These are phyloP conservation scores for Lasiosphaeria miniovina DNA, from an alignment of 495 filamentous ascomycete species.

Conservation along the genomic window DNA sequence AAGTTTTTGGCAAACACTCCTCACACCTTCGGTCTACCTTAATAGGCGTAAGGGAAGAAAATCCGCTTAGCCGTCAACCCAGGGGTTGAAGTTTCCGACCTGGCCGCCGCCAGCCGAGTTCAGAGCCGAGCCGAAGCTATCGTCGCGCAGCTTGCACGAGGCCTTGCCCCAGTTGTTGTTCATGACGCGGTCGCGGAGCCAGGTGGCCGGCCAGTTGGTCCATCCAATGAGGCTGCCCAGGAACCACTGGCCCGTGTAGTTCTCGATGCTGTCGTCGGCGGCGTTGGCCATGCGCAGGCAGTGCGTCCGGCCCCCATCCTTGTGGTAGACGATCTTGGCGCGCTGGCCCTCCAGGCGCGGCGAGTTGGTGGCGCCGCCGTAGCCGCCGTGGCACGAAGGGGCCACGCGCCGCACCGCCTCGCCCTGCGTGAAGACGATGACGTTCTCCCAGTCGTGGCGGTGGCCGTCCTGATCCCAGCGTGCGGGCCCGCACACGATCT, in stretches of 20 bases:
- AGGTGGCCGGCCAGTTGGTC: slow-evolving; percentile 27
- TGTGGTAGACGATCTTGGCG: slow-evolving; percentile 30
- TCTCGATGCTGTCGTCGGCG: slow-evolving; percentile 32
- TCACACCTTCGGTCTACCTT: not conserved
- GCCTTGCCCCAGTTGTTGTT: slow-evolving; percentile 28
- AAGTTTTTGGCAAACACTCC: not conserved
- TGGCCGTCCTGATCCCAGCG: slow-evolving; percentile 23
- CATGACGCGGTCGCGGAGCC: slow-evolving; percentile 26
- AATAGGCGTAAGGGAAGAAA: not conserved
- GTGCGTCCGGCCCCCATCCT: slow-evolving; percentile 30
- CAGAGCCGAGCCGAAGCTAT: not conserved
- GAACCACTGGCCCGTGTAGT: slow-evolving; percentile 31
- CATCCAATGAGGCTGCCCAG: slow-evolving; percentile 28
- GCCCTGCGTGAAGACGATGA: slow-evolving; percentile 30
- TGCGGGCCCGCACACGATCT: slow-evolving; percentile 15
- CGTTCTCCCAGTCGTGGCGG: slow-evolving; percentile 38
- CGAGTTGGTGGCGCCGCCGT: slow-evolving; percentile 13
- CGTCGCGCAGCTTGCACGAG: not conserved
- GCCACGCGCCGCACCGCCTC: slow-evolving; percentile 28
- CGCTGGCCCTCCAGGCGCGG: slow-evolving; percentile 14
- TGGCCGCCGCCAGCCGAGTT: not conserved
- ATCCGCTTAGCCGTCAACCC: not conserved
- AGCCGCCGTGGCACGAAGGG: slow-evolving; percentile 28
- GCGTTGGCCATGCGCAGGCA: slow-evolving; percentile 32
- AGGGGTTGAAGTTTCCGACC: not conserved